Percentiles rank a stretch among this genome's conserved stretches.
These are phyloP conservation scores for Acanthamoeba castellanii DNA, from an alignment of 208 protist genomes.

Conservation along the genomic window DNA sequence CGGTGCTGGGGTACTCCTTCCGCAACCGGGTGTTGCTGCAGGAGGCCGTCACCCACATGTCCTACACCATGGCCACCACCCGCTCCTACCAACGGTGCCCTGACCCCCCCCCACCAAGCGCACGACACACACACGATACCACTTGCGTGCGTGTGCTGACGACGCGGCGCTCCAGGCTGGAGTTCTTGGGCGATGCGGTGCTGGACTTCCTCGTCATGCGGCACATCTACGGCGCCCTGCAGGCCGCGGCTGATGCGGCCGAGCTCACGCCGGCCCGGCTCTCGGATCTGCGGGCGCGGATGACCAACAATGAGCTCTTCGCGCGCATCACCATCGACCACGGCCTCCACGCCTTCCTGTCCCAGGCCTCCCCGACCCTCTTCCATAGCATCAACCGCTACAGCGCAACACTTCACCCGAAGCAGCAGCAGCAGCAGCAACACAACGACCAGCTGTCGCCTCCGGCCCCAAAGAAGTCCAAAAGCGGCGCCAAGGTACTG, in stretches of 20 bases:
- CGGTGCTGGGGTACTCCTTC: not conserved
- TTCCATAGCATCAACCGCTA: not conserved
- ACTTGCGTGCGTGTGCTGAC: not conserved
- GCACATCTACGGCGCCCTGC: not conserved
- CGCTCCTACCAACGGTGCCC: not conserved
- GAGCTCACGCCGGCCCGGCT: not conserved
- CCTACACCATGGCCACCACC: not conserved
- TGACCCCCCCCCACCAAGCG: not conserved
- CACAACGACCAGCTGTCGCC: not conserved
- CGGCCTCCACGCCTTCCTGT: not conserved
- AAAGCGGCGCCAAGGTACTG: not conserved
- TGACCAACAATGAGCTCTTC: not conserved
- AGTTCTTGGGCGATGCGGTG: conserved; percentile 41
- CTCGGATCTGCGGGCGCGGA: not conserved
- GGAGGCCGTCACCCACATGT: conserved; percentile 19
- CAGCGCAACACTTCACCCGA: not conserved
- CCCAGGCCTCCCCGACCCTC: not conserved
- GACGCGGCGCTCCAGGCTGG: not conserved
- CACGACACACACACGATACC: not conserved
- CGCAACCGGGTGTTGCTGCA: not conserved
- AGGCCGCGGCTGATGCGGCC: no score
- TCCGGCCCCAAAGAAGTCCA: not conserved
- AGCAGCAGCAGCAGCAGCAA: not conserved
- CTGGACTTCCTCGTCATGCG: conserved; percentile 13
- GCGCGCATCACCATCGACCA: not conserved